Base-by-base conservation (phyloP, 75 land plant species). In the Selaginella moellendorffii region DNA sequence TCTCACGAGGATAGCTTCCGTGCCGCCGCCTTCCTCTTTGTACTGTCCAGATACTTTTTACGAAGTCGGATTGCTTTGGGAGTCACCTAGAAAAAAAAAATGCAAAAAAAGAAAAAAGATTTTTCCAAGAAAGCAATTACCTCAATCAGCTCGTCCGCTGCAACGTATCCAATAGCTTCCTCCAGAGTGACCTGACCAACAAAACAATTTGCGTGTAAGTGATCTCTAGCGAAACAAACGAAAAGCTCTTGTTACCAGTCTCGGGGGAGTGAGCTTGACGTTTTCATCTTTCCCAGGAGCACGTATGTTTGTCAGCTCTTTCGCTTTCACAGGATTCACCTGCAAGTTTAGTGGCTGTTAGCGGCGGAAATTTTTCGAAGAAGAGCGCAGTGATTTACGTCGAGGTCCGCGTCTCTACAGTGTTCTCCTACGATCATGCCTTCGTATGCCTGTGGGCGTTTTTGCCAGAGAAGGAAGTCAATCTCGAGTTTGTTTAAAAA, bases 141-240 rank as follows among this genome's bases (percentile, higher is more conserved):
- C 83, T 95, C 99, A 61, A 95, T 95, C 18, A 95, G 85, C 68
- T 95, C 99, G 81, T 90, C 99, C 25, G 81, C 67, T 20, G 85
- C 96, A 28, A 95, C 99, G 72, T 95, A 95, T n/a, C 99, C 99
- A 27, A 95, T 95, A 26, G 99, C 99, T 77, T 95, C 99, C 78
- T 95, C 99, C 52, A 95, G 72, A 51, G 85, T 75, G 73, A 90
- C 85, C 97, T 90, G 83, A 51, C 17, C 2, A 5, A 14, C 46
- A 36, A 5, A 36, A 36, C 14, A 14, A 36, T 14, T 5, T 36
- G 14, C 14, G 14, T 36, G 14, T 36, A 36, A 36, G 5, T 36
- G 5, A 36, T n/a, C n/a, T n/a, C n/a, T n/a, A n/a, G n/a, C n/a
- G n/a, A 36, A 5, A 36, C 46, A 36, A 5, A 36, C 14, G 14